These are phyloP conservation scores for Linaria vulgaris DNA, from an alignment of 257 asterid genomes.

Conservation along the genomic window DNA sequence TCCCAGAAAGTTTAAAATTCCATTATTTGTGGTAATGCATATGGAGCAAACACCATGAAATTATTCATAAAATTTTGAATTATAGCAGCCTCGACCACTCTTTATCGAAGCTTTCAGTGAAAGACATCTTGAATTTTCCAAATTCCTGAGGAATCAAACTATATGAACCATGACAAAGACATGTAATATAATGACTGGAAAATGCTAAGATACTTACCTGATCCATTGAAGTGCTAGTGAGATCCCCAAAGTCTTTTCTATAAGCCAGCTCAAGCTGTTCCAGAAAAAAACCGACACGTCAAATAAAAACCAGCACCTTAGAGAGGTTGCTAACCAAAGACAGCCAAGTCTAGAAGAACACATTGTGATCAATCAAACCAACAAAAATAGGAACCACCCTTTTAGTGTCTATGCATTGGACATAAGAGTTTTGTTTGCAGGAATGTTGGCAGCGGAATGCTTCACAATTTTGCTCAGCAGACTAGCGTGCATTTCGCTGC, in stretches of 20 bases:
- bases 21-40: background rate
- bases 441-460: constrained; percentile 1
- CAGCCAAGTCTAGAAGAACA: constrained; percentile 16
- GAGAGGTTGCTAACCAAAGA: constrained; percentile 22
- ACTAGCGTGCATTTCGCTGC: background rate
- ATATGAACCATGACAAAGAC: no score
- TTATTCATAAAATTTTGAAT: background rate
- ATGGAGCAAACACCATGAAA: constrained; percentile 8
- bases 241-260: constrained; percentile 66
- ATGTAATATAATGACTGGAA: constrained; percentile 7
- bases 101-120: background rate
- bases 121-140: no score
- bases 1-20: background rate
- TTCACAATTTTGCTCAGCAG: background rate
- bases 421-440: background rate
- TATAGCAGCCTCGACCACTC: background rate
- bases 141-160: no score
- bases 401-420: background rate
- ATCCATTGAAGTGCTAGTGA: constrained; percentile 55
- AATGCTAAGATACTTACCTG: constrained; percentile 53
- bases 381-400: constrained; percentile 1
- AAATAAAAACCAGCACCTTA: constrained; percentile 29
- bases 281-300: constrained; percentile 28
- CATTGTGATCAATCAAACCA: constrained; percentile 12
- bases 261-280: constrained; percentile 87